Conservation (phyloP, 1,284 basidiomycete genomes). For the Veloboletus limbatus region DNA sequence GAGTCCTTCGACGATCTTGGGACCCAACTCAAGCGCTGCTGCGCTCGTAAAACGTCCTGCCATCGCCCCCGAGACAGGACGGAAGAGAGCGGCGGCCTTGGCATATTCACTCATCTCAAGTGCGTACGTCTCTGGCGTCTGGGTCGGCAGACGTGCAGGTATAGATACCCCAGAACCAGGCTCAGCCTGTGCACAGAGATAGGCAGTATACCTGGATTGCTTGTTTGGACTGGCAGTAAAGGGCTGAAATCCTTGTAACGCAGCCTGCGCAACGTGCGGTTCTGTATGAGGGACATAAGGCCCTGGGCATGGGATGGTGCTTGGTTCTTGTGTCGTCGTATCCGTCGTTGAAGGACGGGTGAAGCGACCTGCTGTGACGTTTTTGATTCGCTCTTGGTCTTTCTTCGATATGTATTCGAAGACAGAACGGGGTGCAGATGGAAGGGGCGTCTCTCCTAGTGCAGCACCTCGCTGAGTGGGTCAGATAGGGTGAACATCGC, state of each 20-base stretch:
- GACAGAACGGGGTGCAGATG: constrained; percentile 72
- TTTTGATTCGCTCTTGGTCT: constrained; percentile 81
- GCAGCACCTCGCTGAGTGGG: constrained; percentile 67
- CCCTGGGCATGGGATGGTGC: constrained; percentile 25
- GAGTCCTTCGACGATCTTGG: constrained; percentile 70
- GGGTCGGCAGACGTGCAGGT: constrained; percentile 48
- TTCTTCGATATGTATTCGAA: constrained; percentile 93
- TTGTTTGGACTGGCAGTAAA: constrained; percentile 77
- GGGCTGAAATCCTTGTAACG: constrained; percentile 87
- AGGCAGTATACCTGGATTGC: constrained; percentile 83
- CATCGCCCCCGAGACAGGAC: constrained; percentile 91
- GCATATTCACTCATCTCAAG: constrained; percentile 86
- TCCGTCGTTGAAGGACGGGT: constrained; percentile 24
- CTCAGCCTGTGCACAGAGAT: constrained; percentile 72
- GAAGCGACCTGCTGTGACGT: constrained; percentile 45
- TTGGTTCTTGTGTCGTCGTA: constrained; percentile 18
- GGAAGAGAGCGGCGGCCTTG: constrained; percentile 86
- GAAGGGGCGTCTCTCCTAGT: constrained; percentile 78
- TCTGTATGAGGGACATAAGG: constrained; percentile 65
- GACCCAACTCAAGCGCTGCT: constrained; percentile 57
- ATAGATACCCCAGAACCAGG: constrained; percentile 39
- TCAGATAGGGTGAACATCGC: neutral
- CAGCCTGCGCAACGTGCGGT: constrained; percentile 80
- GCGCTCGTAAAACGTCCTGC: constrained; percentile 88
- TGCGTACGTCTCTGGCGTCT: constrained; percentile 67